A percentile compares a stretch with the other conserved stretches of the same genome.
Evolutionary conservation across 148 eudicot genomes (phyloP).

Genomic region (Rheum nobile): DNA sequence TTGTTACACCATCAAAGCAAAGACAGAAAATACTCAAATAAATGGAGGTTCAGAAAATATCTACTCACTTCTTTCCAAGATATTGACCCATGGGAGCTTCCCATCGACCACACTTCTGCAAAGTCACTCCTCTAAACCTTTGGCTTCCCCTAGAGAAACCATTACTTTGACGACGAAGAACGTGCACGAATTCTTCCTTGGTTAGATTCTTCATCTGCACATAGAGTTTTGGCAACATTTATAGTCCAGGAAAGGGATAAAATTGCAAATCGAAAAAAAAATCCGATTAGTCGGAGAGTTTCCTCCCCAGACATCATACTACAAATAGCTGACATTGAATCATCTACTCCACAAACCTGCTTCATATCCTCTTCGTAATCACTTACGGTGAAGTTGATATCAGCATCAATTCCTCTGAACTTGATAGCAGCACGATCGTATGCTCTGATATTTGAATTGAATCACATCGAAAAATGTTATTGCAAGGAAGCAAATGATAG

Average conservation of each 20-base stretch:
- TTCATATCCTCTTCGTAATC: constrained; percentile 82
- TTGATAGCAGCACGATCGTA: constrained; percentile 89
- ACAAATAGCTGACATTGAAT: background rate
- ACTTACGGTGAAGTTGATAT: constrained; percentile 50
- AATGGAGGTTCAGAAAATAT: background rate
- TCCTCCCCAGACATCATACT: constrained; percentile 1
- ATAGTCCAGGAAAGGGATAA: background rate
- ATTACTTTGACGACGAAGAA: constrained; percentile 4
- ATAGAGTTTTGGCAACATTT: background rate
- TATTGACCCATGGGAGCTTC: constrained; percentile 8
- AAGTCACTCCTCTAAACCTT: constrained; percentile 6
- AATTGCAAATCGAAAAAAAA: background rate
- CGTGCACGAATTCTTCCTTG: constrained; percentile 7
- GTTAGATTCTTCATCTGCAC: constrained; percentile 2
- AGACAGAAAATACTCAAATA: background rate
- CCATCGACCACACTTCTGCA: background rate
- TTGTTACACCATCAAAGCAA: background rate
- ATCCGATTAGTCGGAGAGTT: background rate
- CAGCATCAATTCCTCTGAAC: constrained; percentile 87
- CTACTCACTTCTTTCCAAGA: background rate
- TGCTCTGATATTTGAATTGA: constrained; percentile 38
- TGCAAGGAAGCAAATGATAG: background rate
- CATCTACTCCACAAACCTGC: constrained; percentile 29
- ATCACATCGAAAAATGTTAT: constrained; percentile 5
- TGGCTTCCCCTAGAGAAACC: constrained; percentile 1